Conservation (phyloP, 2,329 filamentous ascomycete species). For the Diaporthe ilicicola region DNA sequence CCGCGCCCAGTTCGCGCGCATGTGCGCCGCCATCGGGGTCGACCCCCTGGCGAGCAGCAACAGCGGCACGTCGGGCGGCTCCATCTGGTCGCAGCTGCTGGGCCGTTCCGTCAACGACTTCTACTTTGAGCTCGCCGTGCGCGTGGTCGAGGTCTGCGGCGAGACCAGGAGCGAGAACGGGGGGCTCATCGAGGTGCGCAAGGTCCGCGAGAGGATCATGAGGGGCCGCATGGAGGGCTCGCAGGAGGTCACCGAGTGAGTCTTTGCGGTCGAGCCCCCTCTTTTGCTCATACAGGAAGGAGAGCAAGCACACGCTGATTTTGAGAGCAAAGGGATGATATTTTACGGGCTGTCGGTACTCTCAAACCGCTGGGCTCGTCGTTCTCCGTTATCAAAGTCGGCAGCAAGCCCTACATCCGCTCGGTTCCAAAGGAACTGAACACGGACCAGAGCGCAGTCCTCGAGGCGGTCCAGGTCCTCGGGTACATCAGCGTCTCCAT, state of each 20-base stretch:
- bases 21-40: slow-evolving; percentile 97
- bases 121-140: slow-evolving; percentile 97
- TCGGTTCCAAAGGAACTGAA: slow-evolving; percentile 96
- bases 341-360: slow-evolving; percentile 86
- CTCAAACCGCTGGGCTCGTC: slow-evolving; percentile 88
- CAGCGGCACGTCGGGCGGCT: slow-evolving; percentile 58
- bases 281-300: background rate
- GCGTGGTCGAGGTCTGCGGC: slow-evolving; percentile 91
- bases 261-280: slow-evolving; percentile 19
- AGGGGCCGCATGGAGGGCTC: slow-evolving; percentile 78
- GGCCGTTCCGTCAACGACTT: slow-evolving; percentile 96
- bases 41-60: slow-evolving; percentile 84
- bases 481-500: slow-evolving; percentile 92
- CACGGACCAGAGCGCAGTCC: slow-evolving; percentile 88
- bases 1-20: slow-evolving; percentile 95
- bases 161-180: slow-evolving; percentile 90
- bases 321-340: slow-evolving; percentile 73
- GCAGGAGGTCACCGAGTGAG: slow-evolving; percentile 80
- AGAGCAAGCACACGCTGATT: background rate
- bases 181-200: slow-evolving; percentile 84
- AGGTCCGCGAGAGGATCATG: slow-evolving; percentile 80
- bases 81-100: slow-evolving; percentile 91
- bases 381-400: slow-evolving; percentile 85
- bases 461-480: slow-evolving; percentile 89
- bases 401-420: slow-evolving; percentile 85